Evolutionary conservation across 257 asterid species (phyloP).

Genomic region (Solanum sitiens): DNA sequence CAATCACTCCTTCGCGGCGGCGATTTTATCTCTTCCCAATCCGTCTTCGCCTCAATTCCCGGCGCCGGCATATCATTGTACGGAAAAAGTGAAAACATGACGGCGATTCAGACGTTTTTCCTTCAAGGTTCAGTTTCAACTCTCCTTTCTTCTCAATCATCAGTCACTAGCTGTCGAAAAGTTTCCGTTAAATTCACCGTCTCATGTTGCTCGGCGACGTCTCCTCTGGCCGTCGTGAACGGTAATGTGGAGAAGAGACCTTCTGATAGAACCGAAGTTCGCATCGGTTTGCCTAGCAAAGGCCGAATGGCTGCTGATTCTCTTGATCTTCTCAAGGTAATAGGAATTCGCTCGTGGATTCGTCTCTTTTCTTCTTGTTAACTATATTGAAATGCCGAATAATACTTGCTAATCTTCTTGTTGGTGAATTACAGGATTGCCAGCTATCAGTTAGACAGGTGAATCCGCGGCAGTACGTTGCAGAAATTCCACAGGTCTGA

Average conservation of each 20-base stretch:
- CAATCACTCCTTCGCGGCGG: neutral
- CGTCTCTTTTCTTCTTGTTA: neutral
- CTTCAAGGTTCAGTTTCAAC: neutral
- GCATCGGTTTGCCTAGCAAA: conserved; percentile 97
- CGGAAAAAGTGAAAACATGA: neutral
- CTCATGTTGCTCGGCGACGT: conserved; percentile 26
- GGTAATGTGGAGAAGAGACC: conserved; percentile 30
- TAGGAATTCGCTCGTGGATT: neutral
- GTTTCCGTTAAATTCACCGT: conserved; percentile 34
- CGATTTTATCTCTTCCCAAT: neutral
- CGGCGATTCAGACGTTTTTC: neutral
- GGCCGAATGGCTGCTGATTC: conserved; percentile 96
- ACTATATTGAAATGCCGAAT: neutral
- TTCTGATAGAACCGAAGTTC: conserved; percentile 50
- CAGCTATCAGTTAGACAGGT: conserved; percentile 96
- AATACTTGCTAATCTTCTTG: neutral
- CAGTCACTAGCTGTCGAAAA: neutral
- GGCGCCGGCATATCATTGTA: neutral
- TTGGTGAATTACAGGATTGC: conserved; percentile 45
- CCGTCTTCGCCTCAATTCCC: neutral
- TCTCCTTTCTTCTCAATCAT: neutral
- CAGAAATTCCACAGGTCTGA: conserved; percentile 86
- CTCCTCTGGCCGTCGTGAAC: conserved; percentile 23
- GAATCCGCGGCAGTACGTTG: conserved; percentile 96
- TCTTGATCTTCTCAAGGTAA: conserved; percentile 86